Evolutionary conservation across 306 rosid genomes (phyloP), one percentile per base, ranked within the genome.

Genomic region (Acacia crassicarpa): DNA sequence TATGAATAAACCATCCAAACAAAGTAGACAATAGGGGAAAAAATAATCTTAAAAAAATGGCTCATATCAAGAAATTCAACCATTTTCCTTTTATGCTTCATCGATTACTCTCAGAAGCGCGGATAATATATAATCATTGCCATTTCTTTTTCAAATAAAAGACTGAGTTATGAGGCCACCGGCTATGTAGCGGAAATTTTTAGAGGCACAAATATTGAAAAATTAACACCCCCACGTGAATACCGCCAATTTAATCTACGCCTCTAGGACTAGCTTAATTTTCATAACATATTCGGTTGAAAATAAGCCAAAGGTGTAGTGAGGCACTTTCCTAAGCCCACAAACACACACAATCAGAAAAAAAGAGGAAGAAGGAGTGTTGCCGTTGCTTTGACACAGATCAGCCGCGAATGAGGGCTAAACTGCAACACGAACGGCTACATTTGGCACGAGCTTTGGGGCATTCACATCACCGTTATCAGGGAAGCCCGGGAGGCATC

Each of bases 31-130:
- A 32, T 2, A 6, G 2, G 9, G 11, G 4, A 0, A 30, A 14
- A 14, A 15, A 30, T 3, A 7, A 62, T 13, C 41, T 0, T 5
- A 45, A 48, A 48, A 48, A 48, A 71, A 56, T 13, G 75, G 75
- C 58, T 90, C 97, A 91, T 91, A 90, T 91, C 84, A 91, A 93
- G 94, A 91, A 93, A 91, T 91, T 93, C 93, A 92, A 92, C 91
- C 91, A 86, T 79, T 81, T 80, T 16, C 69, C 69, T 6, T 10
- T 74, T 81, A 13, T 89, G 79, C 91, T 89, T 90, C 97, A 92
- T 81, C 6, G 92, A 86, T 17, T 13, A 16, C 59, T 33, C 89
- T 88, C 92, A 86, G 92, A 85, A 89, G 89, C 92, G 93, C 94
- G 91, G 89, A 84, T 89, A 85, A 85, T 0, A 15, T 84, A 33